These are phyloP conservation scores for Nemophila menziesii DNA, from an alignment of 257 asterid species.

Conservation along the genomic window DNA sequence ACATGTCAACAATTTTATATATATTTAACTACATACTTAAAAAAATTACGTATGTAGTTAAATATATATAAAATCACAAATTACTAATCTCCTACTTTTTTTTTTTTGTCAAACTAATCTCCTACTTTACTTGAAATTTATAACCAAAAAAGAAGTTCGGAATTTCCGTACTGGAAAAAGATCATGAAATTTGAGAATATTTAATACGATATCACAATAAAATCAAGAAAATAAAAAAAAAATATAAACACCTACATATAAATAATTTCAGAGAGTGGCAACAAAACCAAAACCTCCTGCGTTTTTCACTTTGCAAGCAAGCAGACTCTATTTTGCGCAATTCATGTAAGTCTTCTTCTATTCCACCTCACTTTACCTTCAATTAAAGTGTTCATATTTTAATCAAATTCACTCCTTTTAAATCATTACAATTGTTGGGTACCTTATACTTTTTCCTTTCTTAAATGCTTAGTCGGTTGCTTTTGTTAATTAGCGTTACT, in stretches of 20 bases:
- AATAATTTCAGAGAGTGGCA: background rate
- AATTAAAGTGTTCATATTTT: background rate
- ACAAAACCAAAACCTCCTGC: background rate
- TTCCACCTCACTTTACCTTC: too few relatives aligned
- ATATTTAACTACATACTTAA: too few relatives aligned
- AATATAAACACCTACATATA: background rate
- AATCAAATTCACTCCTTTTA: background rate
- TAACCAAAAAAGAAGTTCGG: background rate
- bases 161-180: too few relatives aligned
- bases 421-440: conserved; percentile 11
- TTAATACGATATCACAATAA: background rate
- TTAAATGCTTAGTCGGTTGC: conserved; percentile 12
- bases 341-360: background rate
- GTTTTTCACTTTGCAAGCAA: background rate
- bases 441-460: conserved; percentile 8
- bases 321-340: background rate
- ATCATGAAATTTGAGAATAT: too few relatives aligned
- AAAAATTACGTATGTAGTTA: too few relatives aligned
- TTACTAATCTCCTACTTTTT: too few relatives aligned
- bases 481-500: conserved; percentile 20
- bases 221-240: background rate
- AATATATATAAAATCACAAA: too few relatives aligned
- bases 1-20: too few relatives aligned
- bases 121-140: too few relatives aligned
- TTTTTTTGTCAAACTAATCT: too few relatives aligned